Evolutionary conservation across 495 filamentous ascomycete species (phyloP).

Genomic region (Tuber indicum): DNA sequence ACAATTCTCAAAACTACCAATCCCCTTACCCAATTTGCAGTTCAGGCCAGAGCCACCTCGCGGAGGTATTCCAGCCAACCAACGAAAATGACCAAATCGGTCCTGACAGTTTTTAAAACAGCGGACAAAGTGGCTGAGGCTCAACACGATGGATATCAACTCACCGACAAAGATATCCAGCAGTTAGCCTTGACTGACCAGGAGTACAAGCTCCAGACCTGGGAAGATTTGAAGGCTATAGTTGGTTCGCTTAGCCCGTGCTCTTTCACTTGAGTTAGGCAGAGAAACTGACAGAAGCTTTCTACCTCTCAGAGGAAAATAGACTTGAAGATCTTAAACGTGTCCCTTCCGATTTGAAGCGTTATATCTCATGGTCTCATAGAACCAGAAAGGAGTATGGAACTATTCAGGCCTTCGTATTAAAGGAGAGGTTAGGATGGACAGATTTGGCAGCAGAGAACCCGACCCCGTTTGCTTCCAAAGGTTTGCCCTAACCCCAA

Average conservation of each 20-base stretch:
- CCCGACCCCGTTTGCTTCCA: slow-evolving; percentile 28
- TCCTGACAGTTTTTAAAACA: background rate
- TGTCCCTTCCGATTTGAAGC: slow-evolving; percentile 72
- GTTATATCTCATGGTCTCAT: slow-evolving; percentile 74
- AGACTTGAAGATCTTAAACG: slow-evolving; percentile 70
- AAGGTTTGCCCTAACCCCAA: slow-evolving; percentile 21
- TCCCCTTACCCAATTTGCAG: background rate
- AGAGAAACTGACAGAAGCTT: slow-evolving; percentile 8
- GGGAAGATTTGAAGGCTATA: slow-evolving; percentile 61
- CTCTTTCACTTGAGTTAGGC: background rate
- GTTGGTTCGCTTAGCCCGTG: slow-evolving; percentile 52
- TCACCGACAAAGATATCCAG: slow-evolving; percentile 60
- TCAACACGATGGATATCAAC: slow-evolving; percentile 37
- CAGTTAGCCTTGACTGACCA: slow-evolving; percentile 64
- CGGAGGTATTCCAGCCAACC: background rate
- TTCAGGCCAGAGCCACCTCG: background rate
- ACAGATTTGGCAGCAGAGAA: slow-evolving; percentile 41
- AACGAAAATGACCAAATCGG: background rate
- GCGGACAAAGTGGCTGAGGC: slow-evolving; percentile 22
- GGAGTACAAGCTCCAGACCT: slow-evolving; percentile 60
- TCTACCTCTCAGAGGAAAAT: slow-evolving; percentile 48
- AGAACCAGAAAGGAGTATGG: slow-evolving; percentile 67
- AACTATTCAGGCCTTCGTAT: slow-evolving; percentile 67
- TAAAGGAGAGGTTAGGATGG: slow-evolving; percentile 69
- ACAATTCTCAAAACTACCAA: background rate